phyloP scores from a whole-genome alignment of 2,329 filamentous ascomycete genomes.

The Harringtonia lauricola region DNA sequence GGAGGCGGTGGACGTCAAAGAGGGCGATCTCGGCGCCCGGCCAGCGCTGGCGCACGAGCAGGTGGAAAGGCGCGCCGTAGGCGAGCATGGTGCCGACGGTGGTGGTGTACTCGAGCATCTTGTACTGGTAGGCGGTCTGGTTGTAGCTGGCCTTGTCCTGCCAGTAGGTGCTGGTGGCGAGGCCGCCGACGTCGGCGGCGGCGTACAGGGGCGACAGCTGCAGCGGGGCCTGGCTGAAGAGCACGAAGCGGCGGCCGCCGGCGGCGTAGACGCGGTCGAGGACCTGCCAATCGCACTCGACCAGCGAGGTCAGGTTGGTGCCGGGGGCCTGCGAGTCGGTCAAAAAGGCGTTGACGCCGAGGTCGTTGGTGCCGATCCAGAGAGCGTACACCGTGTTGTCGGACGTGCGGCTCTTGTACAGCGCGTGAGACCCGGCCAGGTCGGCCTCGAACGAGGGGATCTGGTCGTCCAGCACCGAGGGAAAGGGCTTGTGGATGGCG shows the following conservation, averaged over 20 bases:
- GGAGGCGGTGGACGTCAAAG: slow-evolving; percentile 54
- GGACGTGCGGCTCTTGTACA: slow-evolving; percentile 32
- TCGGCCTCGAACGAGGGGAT: slow-evolving; percentile 46
- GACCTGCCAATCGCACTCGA: slow-evolving; percentile 51
- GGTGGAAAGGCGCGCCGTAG: slow-evolving; percentile 37
- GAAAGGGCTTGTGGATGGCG: slow-evolving; percentile 46
- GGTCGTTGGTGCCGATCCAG: slow-evolving; percentile 76
- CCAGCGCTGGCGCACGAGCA: slow-evolving; percentile 33
- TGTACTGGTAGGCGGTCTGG: slow-evolving; percentile 32
- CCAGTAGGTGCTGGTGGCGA: too few species aligned
- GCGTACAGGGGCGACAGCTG: slow-evolving; percentile 59
- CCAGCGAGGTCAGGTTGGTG: slow-evolving; percentile 52
- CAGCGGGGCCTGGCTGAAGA: slow-evolving; percentile 59
- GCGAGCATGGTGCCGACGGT: slow-evolving; percentile 36
- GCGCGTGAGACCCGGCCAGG: slow-evolving; percentile 22
- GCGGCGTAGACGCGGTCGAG: slow-evolving; percentile 53
- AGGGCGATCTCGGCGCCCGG: slow-evolving; percentile 50
- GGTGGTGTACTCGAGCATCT: slow-evolving; percentile 38
- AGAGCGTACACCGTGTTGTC: slow-evolving; percentile 61
- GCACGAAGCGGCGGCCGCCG: slow-evolving; percentile 59
- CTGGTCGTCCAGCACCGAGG: slow-evolving; percentile 52
- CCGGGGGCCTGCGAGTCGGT: slow-evolving; percentile 48
- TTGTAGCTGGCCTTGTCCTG: slow-evolving; percentile 32
- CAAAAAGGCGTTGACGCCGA: slow-evolving; percentile 55
- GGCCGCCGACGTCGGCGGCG: too few species aligned